These are phyloP conservation scores for Fraxinus velutina DNA, from an alignment of 305 asterid species.

Conservation along the genomic window DNA sequence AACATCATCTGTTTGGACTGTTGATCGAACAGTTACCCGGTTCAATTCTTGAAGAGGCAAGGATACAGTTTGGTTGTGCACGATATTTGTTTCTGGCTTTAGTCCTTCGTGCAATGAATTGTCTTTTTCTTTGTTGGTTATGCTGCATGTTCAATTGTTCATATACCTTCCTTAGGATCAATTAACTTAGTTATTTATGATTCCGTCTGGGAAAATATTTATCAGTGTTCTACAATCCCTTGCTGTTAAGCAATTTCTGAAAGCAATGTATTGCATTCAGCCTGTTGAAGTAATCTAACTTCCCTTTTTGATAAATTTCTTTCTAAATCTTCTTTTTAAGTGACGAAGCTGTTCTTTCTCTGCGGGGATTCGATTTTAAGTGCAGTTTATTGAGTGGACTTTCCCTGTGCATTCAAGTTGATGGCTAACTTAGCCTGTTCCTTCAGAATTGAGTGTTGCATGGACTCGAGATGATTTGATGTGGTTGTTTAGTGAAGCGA, in stretches of 20 bases:
- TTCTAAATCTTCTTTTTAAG: not conserved
- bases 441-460: not conserved
- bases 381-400: not conserved
- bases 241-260: not conserved
- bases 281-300: not conserved
- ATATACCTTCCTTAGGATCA: constrained; percentile 31
- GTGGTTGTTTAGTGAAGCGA: not conserved
- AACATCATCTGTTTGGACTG: not conserved
- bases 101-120: not conserved
- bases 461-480: not conserved
- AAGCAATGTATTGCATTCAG: not conserved
- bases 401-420: not conserved
- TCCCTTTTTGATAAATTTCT: not conserved
- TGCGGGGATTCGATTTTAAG: not conserved
- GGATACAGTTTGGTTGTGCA: not conserved
- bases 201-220: not conserved
- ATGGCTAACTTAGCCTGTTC: not conserved
- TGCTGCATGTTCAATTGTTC: not conserved
- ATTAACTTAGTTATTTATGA: not conserved
- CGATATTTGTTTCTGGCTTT: not conserved
- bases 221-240: not conserved
- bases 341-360: not conserved
- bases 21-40: not conserved
- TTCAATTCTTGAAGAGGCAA: not conserved
- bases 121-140: not conserved